phyloP scores from a whole-genome alignment of 2,329 filamentous ascomycete species.

The Coniella vitis region DNA sequence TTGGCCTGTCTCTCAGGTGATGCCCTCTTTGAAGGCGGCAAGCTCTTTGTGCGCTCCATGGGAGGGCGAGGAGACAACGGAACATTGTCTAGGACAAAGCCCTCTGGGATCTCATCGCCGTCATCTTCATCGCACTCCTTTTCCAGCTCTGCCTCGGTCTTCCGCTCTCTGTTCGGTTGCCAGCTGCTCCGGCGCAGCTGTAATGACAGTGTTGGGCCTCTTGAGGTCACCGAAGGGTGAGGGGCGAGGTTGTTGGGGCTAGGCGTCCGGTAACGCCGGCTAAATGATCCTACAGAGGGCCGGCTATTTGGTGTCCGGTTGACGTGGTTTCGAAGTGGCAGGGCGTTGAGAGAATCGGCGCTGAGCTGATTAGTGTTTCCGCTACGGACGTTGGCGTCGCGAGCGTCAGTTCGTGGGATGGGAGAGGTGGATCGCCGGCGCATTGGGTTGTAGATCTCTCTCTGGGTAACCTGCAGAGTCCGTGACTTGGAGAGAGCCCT shows the following conservation, averaged over 20 bases:
- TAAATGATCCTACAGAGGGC: conserved; percentile 34
- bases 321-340: conserved; percentile 21
- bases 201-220: conserved; percentile 32
- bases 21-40: conserved; percentile 44
- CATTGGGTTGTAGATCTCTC: conserved; percentile 26
- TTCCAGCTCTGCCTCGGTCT: conserved; percentile 64
- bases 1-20: conserved; percentile 47
- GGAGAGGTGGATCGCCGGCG: conserved; percentile 28
- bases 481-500: conserved; percentile 23
- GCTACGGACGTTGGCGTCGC: conserved; percentile 43
- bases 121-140: conserved; percentile 72
- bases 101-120: conserved; percentile 71
- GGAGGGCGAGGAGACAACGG: conserved; percentile 68
- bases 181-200: conserved; percentile 58
- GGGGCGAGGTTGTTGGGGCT: conserved; percentile 31
- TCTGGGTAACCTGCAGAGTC: conserved; percentile 20
- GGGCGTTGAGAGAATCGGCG: conserved; percentile 25
- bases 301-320: conserved; percentile 25
- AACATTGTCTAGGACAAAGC: conserved; percentile 73
- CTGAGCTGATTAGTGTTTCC: conserved; percentile 34
- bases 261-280: conserved; percentile 41
- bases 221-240: conserved; percentile 37
- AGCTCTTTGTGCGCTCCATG: conserved; percentile 47
- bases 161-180: conserved; percentile 60
- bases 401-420: conserved; percentile 38